Evolutionary conservation across 1,284 basidiomycete species (phyloP), one percentile per base, ranked within the genome.

Genomic region (Sporisorium scitamineum): DNA sequence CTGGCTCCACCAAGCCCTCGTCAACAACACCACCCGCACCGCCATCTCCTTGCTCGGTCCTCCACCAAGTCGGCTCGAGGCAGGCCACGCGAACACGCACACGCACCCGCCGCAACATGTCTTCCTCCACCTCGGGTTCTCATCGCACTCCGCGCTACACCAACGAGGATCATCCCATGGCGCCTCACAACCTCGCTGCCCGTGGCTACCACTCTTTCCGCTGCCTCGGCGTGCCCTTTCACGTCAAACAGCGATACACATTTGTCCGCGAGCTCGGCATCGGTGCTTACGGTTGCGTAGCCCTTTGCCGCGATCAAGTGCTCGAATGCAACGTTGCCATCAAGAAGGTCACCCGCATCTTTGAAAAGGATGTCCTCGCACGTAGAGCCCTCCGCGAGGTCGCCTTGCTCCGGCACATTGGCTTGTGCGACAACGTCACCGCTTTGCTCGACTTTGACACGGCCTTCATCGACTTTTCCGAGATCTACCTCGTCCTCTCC

Each of bases 221-320:
- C 58, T 85, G 83, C 50, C 75, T 84, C 24, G 78, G 80, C 32
- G 79, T 84, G 22, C 82, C 81, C 10, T 85, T 85, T 59, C 77
- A 84, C 62, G 84, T 85, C 13, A 74, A 79, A 54, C 80, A 78
- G 67, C 72, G 82, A 2, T 85, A 85, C 55, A 73, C 76, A 7
- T 82, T 84, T 45, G 53, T 82, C 10, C 80, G 84, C 22, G 83
- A 84, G 59, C 78, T 85, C 42, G 84, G 84, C 55, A 79, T 84
- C 31, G 84, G 84, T 18, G 82, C 84, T 7, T 85, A 85, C 44
- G 84, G 84, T 18, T 85, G 82, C 45, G 84, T 85, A 3, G 84
- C 84, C 5, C 71, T 85, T 8, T 79, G 79, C 10, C 68, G 74
- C 26, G 84, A 85, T 53, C 54, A 70, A 39, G 66, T 80, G 52